Conservation (phyloP, 176 grass and related monocot species). For the Rhynchospora breviuscula region DNA sequence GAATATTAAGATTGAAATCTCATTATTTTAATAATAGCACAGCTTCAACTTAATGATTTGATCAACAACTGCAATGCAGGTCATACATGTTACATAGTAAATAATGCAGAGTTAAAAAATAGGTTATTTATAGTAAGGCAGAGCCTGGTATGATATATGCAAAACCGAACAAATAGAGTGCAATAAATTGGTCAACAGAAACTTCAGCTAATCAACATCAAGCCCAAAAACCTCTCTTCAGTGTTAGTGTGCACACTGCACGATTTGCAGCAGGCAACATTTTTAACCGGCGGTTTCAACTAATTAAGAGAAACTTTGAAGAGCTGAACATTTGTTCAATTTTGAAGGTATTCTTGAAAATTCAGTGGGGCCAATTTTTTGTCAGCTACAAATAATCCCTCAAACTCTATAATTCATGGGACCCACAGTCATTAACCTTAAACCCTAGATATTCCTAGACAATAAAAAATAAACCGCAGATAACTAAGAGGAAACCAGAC, state of each 20-base stretch:
- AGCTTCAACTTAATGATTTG: not conserved
- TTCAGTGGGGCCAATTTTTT: not conserved
- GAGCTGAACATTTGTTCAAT: no score
- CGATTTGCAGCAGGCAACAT: no score
- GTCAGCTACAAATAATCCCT: not conserved
- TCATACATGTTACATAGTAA: not conserved
- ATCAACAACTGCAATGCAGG: not conserved
- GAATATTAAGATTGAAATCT: not conserved
- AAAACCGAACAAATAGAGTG: not conserved
- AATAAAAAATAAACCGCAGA: not conserved
- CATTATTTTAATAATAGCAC: not conserved
- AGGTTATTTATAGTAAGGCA: not conserved
- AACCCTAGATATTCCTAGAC: not conserved
- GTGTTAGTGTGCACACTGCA: no score
- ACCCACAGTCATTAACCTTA: not conserved
- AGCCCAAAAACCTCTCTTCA: no score
- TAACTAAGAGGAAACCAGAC: not conserved
- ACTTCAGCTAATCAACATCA: not conserved
- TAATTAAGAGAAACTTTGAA: no score
- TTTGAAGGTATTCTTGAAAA: no score
- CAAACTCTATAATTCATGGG: not conserved
- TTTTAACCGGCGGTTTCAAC: no score
- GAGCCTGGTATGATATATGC: not conserved
- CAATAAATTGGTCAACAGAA: not conserved
- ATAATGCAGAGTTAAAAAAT: not conserved